These are phyloP conservation scores for Epichloe glyceriae DNA, from an alignment of 2,329 filamentous ascomycete species.

Conservation along the genomic window DNA sequence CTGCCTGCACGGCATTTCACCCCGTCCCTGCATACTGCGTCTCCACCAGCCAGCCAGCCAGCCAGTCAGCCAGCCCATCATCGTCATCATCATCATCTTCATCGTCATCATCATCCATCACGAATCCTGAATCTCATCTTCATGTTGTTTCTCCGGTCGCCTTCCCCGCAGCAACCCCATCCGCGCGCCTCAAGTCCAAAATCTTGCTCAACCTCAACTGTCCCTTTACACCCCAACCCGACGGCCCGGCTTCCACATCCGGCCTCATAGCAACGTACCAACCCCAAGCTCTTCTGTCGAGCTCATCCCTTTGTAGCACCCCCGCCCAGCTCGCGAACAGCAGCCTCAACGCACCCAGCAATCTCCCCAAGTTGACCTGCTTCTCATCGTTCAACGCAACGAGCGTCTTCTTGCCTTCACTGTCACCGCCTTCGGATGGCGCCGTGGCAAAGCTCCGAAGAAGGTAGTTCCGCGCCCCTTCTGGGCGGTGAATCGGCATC, in stretches of 20 bases:
- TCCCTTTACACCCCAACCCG: slow-evolving; percentile 77
- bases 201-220: slow-evolving; percentile 54
- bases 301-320: slow-evolving; percentile 48
- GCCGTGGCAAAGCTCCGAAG: slow-evolving; percentile 45
- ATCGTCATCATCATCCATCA: too few relatives aligned
- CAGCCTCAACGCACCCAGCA: slow-evolving; percentile 59
- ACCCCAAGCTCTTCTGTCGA: slow-evolving; percentile 64
- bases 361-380: slow-evolving; percentile 52
- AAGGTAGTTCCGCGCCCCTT: slow-evolving; percentile 50
- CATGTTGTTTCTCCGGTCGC: background rate
- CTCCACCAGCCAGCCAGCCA: background rate
- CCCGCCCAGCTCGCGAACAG: slow-evolving; percentile 62
- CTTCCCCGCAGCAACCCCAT: background rate
- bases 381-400: slow-evolving; percentile 45
- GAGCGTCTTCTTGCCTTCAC: slow-evolving; percentile 34
- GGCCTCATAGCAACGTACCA: slow-evolving; percentile 74
- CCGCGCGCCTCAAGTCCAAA: slow-evolving; percentile 36
- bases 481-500: slow-evolving; percentile 63
- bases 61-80: background rate
- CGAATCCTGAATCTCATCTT: too few relatives aligned
- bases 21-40: background rate
- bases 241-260: slow-evolving; percentile 58
- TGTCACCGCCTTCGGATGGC: slow-evolving; percentile 12
- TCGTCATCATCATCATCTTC: too few relatives aligned
- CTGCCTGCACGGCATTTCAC: background rate